Evolutionary conservation across 176 grass and related monocot species (phyloP).

Genomic region (Eremochloa ophiuroides): DNA sequence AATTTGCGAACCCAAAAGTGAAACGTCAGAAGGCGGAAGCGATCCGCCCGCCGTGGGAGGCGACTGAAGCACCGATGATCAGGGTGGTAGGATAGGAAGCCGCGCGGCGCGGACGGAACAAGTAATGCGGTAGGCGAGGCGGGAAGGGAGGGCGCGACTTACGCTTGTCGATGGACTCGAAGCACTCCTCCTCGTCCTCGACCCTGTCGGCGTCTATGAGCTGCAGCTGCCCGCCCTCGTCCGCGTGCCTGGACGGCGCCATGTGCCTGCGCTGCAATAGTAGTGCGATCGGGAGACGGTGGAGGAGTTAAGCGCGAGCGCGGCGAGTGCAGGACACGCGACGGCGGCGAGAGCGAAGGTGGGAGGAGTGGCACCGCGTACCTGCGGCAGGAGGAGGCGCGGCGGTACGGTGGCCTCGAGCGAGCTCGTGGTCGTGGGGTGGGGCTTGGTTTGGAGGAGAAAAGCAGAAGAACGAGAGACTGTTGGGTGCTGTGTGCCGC

Average conservation of each 20-base stretch:
- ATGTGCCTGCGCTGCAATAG: slow-evolving; percentile 28
- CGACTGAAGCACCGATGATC: neutral
- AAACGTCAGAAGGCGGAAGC: neutral
- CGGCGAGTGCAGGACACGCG: neutral
- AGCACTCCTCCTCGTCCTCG: slow-evolving; percentile 82
- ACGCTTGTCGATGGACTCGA: slow-evolving; percentile 91
- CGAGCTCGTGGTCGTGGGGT: neutral
- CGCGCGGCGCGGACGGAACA: neutral
- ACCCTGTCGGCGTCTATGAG: slow-evolving; percentile 64
- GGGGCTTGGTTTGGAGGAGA: slow-evolving; percentile 14
- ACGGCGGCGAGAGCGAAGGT: neutral
- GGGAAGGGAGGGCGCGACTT: neutral
- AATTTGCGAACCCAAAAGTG: neutral
- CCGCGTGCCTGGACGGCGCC: slow-evolving; percentile 59
- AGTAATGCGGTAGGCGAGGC: neutral
- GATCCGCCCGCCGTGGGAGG: neutral
- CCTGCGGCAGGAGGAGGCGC: neutral
- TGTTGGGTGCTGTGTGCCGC: neutral
- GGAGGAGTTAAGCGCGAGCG: neutral
- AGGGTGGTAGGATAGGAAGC: neutral
- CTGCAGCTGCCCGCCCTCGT: slow-evolving; percentile 80
- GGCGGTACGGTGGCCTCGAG: neutral
- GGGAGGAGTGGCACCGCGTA: neutral
- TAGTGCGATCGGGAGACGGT: neutral
- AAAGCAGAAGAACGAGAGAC: neutral